phyloP scores from a whole-genome alignment of 768 basidiomycete genomes.

The Pleurotus eryngii region DNA sequence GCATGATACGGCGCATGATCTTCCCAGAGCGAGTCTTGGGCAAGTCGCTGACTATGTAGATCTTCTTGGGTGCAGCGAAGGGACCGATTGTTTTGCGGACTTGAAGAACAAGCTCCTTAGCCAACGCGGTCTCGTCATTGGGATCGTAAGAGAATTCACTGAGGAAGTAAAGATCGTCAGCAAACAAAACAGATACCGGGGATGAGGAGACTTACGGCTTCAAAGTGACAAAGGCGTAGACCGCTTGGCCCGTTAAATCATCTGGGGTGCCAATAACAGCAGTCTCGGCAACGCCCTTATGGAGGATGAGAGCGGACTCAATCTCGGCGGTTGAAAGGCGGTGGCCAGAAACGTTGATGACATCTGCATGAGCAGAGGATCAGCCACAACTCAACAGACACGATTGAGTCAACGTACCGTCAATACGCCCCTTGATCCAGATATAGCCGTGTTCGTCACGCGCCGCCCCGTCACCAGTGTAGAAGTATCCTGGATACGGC shows the following conservation, averaged over 20 bases:
- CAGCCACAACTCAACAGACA: neutral
- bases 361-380: constrained; percentile 46
- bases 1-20: constrained; percentile 95
- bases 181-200: neutral
- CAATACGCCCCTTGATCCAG: constrained; percentile 98
- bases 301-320: constrained; percentile 92
- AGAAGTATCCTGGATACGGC: constrained; percentile 90
- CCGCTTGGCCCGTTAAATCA: constrained; percentile 90
- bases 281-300: constrained; percentile 94
- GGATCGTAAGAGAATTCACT: constrained; percentile 81
- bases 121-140: constrained; percentile 62
- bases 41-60: constrained; percentile 77
- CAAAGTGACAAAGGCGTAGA: constrained; percentile 90
- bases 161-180: neutral
- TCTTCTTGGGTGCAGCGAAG: constrained; percentile 95
- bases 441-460: constrained; percentile 95
- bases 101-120: constrained; percentile 90
- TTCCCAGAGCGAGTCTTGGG: constrained; percentile 97
- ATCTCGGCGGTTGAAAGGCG: constrained; percentile 97
- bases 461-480: constrained; percentile 96
- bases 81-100: constrained; percentile 98
- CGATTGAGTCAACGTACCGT: constrained; percentile 48
- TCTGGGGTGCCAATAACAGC: constrained; percentile 87
- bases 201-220: constrained; percentile 68
- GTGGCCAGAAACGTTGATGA: constrained; percentile 98